Base-by-base conservation (phyloP, 2,329 filamentous ascomycete genomes). In the Rutstroemia sp. region DNA sequence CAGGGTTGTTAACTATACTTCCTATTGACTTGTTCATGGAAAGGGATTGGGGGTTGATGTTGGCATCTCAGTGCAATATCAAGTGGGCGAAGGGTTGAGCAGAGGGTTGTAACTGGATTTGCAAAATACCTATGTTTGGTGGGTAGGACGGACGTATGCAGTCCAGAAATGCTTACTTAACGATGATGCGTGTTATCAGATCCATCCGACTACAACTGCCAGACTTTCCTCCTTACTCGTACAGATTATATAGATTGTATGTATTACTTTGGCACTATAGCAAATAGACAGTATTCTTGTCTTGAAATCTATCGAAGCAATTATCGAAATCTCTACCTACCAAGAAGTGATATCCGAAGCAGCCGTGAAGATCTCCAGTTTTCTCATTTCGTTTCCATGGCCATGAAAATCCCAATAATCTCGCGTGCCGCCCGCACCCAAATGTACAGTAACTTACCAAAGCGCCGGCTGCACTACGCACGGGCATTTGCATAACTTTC, bases 21-120 rank as follows among this genome's bases (percentile, higher is more conserved):
- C n/a, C 45, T 16, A 42, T n/a, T 48, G 52, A 19, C 8, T 5
- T 49, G 48, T 54, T 49, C 52, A 54, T 54, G 52, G 45, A 49
- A 48, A 41, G 25, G 21, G 25, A 17, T 38, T 51, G 4, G 14
- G 2, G 21, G 8, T n/a, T 27, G 38, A n/a, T 14, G 17, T 23
- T 50, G 16, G 30, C 23, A n/a, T 23, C 34, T 21, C 23, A 23
- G 27, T 10, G 25, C n/a, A 30, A 17, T 17, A 38, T 42, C 49
- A 42, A 21, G 17, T 17, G 5, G 34, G 42, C 14, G 38, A 38
- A 52, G 41, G 41, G 50, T 21, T 23, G 27, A 46, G 38, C 34
- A 30, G 25, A 37, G 25, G 27, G 37, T 21, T 45, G 23, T 19
- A 23, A 23, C 23, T 23, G 23, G 23, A 23, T 23, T 23, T 23